Conservation (phyloP, 371 early-diverging fungal species). For the Mucor saturninus region DNA sequence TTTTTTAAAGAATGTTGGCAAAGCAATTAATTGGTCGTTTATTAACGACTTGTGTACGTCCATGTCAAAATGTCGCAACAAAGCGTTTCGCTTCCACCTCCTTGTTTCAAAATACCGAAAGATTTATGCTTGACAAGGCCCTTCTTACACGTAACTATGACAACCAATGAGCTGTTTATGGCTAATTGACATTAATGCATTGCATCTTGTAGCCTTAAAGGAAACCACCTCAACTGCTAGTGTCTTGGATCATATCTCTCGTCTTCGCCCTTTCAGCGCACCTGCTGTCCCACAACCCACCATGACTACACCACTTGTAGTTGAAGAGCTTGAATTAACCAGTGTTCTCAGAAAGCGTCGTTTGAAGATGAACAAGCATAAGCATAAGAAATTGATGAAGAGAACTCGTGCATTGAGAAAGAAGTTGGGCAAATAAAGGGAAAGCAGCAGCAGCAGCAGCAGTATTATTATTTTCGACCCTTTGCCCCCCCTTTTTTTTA, state of each 20-base stretch:
- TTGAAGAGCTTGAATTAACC: constrained; percentile 51
- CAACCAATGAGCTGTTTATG: not conserved
- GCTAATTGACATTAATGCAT: not conserved
- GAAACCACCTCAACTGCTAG: constrained; percentile 20
- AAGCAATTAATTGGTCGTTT: constrained; percentile 18
- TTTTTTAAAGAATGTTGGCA: constrained; percentile 16
- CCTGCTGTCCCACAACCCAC: constrained; percentile 45
- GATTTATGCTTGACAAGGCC: constrained; percentile 19
- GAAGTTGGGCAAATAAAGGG: constrained; percentile 74
- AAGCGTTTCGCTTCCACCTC: constrained; percentile 25
- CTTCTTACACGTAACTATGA: constrained; percentile 6
- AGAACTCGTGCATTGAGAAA: constrained; percentile 79
- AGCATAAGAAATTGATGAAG: constrained; percentile 83
- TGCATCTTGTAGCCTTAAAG: constrained; percentile 16
- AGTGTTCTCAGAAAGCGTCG: constrained; percentile 80
- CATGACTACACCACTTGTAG: constrained; percentile 18
- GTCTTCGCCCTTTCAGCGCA: constrained; percentile 43
- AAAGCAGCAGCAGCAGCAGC: too few species aligned
- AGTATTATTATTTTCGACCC: not conserved
- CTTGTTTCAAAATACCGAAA: not conserved
- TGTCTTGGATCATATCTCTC: constrained; percentile 42
- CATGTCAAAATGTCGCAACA: constrained; percentile 3
- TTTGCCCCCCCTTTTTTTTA: not conserved
- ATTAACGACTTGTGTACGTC: constrained; percentile 7
- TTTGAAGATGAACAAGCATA: constrained; percentile 90